Evolutionary conservation across 306 rosid genomes (phyloP).

Genomic region (Carpinus fangiana): DNA sequence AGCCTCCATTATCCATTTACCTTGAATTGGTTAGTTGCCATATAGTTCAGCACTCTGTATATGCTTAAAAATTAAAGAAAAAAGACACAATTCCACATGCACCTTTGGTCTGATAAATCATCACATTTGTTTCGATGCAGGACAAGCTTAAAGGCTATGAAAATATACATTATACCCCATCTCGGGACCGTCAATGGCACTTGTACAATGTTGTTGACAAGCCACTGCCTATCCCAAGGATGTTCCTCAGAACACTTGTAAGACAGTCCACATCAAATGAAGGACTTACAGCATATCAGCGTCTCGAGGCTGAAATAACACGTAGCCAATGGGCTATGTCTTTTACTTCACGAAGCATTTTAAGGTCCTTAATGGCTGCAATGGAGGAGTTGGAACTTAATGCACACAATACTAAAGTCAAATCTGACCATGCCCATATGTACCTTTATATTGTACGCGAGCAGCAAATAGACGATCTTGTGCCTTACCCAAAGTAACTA

Average conservation of each 20-base stretch:
- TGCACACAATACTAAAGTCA: conserved; percentile 75
- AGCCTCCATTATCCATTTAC: conserved; percentile 95
- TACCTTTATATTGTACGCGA: conserved; percentile 84
- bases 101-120: conserved; percentile 32
- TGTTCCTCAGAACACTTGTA: conserved; percentile 92
- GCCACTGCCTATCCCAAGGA: conserved; percentile 74
- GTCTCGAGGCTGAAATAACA: conserved; percentile 46
- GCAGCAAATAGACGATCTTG: conserved; percentile 72
- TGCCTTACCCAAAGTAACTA: conserved; percentile 79
- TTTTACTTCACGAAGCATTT: conserved; percentile 83
- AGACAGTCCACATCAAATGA: conserved; percentile 85
- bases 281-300: conserved; percentile 65
- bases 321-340: conserved; percentile 55
- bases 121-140: conserved; percentile 43
- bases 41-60: conserved; percentile 22
- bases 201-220: conserved; percentile 78
- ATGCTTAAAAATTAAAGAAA: conserved; percentile 12
- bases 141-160: conserved; percentile 91
- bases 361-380: conserved; percentile 86
- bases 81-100: conserved; percentile 19
- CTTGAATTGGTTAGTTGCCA: conserved; percentile 88
- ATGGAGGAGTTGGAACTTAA: conserved; percentile 99
- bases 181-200: conserved; percentile 99
- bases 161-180: conserved; percentile 78
- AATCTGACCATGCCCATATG: conserved; percentile 90